Conservation (phyloP, 192 early-diverging fungal species). For the Neocallimastix lanati region DNA sequence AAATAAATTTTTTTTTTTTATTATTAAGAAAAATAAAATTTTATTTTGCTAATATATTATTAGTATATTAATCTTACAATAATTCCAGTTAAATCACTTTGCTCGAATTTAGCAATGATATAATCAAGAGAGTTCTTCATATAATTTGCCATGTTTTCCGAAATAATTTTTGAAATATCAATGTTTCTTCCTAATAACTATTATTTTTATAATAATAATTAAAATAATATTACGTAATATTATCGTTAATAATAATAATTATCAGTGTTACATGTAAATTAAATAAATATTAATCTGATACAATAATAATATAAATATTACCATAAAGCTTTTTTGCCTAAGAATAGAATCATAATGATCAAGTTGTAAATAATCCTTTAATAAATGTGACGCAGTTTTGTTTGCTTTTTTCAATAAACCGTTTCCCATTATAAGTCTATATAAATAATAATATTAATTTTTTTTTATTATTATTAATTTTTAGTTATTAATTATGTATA, state of each 20-base stretch:
- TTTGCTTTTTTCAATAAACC: neutral
- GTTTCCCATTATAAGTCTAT: conserved; percentile 4
- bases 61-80: conserved; percentile 9
- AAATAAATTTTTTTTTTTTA: too few relatives aligned
- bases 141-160: conserved; percentile 18
- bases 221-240: neutral
- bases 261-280: too few relatives aligned
- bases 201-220: neutral
- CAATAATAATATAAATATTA: neutral
- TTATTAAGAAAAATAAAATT: too few relatives aligned
- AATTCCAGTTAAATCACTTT: conserved; percentile 14
- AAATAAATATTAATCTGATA: too few relatives aligned
- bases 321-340: conserved; percentile 6
- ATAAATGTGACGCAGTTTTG: neutral
- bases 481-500: too few relatives aligned
- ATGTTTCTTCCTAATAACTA: conserved; percentile 24
- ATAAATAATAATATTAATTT: neutral
- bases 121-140: conserved; percentile 17
- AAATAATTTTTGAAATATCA: conserved; percentile 14
- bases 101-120: conserved; percentile 22
- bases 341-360: conserved; percentile 11
- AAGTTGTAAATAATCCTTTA: neutral
- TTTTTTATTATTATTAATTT: too few relatives aligned
- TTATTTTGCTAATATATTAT: too few relatives aligned
- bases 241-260: too few relatives aligned